Evolutionary conservation across 2,329 filamentous ascomycete genomes (phyloP), one percentile per base, ranked within the genome.

Genomic region (Tympanopsis confertula): DNA sequence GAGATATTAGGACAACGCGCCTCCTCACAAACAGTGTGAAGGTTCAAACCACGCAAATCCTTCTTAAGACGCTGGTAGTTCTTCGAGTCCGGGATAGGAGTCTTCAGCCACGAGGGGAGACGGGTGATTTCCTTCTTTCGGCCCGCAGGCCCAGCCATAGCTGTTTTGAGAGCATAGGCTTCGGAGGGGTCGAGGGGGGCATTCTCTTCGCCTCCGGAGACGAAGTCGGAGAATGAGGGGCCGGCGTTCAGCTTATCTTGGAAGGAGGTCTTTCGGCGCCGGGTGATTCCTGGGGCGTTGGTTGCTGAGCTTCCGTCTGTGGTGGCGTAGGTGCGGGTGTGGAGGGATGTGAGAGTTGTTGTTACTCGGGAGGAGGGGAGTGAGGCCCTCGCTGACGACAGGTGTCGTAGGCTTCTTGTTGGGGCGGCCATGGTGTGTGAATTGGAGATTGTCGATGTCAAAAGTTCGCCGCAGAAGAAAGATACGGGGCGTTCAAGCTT

Each of bases 21-120:
- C 65, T 98, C 91, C 63, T 98, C 91, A 61, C 91, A 98, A 13
- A 98, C 91, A 4, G 91, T 98, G 59, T 95, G 88, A 40, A 98
- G 68, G 41, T 84, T 83, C 42, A 98, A 64, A 0, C 91, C 91
- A 24, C 91, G 76, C 47, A 98, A 65, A 58, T 98, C 91, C 45
- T 82, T 79, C 68, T 94, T 95, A 60, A 98, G 94, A 53, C 86
- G 85, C 65, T 93, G 93, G 68, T 82, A 95, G 63, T 93, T 93
- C 40, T 68, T 61, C 81, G 81, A 12, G 78, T 77, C 0, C 91
- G 30, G 91, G 40, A 98, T 91, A 2, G 87, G 85, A 17, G 89
- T 98, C 70, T 96, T 95, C 45, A 98, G 75, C 91, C 91, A 98
- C 47, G 82, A 74, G 15, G 91, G 91, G 36, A 98, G 68, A 35